Evolutionary conservation across 179 eudicot species (phyloP).

Genomic region (Patellifolia procumbens): DNA sequence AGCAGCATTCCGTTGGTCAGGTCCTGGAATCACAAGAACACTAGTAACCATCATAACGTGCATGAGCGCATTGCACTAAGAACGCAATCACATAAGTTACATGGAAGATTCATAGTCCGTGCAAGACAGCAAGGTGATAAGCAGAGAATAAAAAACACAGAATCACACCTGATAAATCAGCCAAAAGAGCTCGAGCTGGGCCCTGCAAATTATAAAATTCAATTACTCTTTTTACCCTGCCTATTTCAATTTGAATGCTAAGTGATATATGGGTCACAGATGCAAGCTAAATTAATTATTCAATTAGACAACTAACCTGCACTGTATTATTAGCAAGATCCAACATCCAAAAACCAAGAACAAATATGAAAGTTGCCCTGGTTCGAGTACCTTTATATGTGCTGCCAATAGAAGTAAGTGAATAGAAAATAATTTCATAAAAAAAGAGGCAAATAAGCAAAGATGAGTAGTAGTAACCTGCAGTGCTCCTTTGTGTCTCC

Average conservation of each 20-base stretch:
- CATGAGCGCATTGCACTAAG: not conserved
- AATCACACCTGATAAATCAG: constrained; percentile 51
- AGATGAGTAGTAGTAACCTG: constrained; percentile 51
- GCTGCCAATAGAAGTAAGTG: constrained; percentile 46
- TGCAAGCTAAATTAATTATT: not conserved
- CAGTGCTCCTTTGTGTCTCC: constrained; percentile 96
- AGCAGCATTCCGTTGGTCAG: constrained; percentile 20
- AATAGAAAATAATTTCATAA: constrained; percentile 20
- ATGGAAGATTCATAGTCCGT: no score
- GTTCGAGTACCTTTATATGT: constrained; percentile 89
- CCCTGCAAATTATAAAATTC: constrained; percentile 50
- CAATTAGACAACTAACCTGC: constrained; percentile 53
- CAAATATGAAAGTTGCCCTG: constrained; percentile 82
- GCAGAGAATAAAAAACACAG: not conserved
- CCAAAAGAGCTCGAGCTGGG: constrained; percentile 98
- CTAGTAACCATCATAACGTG: not conserved
- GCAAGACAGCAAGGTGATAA: not conserved
- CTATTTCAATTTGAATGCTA: not conserved
- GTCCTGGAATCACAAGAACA: constrained; percentile 6
- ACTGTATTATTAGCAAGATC: constrained; percentile 98
- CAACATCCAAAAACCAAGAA: constrained; percentile 91
- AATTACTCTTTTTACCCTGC: not conserved
- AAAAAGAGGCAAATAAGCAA: constrained; percentile 9
- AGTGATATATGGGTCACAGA: not conserved
- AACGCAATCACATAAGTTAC: not conserved